Evolutionary conservation across 345 rosid genomes (phyloP), one percentile per base, ranked within the genome.

Genomic region (Eucalyptus cloeziana): DNA sequence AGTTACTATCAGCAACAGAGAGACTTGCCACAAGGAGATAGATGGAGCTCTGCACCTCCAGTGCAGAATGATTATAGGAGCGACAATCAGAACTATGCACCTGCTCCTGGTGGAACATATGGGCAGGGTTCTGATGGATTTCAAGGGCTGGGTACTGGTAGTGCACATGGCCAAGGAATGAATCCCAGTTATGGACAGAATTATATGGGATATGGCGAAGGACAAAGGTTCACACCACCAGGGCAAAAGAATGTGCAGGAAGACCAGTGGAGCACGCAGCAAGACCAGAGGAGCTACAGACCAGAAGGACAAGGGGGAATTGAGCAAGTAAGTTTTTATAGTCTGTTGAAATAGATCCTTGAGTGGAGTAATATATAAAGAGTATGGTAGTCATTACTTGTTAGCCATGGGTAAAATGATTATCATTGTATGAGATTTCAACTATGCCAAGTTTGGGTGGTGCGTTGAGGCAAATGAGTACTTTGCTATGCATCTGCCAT

Each of bases 221-320:
- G 67, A 51, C 93, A 91, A 89, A 81, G 92, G 54, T 89, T 90
- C 83, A 87, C 96, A 17, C 96, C 83, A 11, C 83, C 27, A 5
- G 45, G 83, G 47, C 83, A 76, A 37, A 40, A 3, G 45, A 37
- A 13, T 4, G 13, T 37, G 45, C 45, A 88, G 88, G 88, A 86
- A 87, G 94, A 90, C 52, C 93, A 92, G 92, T 92, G 93, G 90
- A 93, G 88, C 52, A 56, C 27, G 67, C 93, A 91, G 69, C 95
- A 92, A 90, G 95, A 90, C 56, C 91, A 93, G 85, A 87, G 92
- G 93, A 89, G 87, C 91, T 86, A 90, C 86, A 87, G 83, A 79
- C 91, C 95, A 45, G 86, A 51, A 83, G 95, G 93, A 86, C 95
- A 86, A 86, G 87, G 87, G 44, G 69, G 67, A 86, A 52, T 10